Percentiles rank a stretch among this genome's conserved stretches.
Evolutionary conservation across 2,329 filamentous ascomycete genomes (phyloP).

Genomic region (Arthroderma uncinatum): DNA sequence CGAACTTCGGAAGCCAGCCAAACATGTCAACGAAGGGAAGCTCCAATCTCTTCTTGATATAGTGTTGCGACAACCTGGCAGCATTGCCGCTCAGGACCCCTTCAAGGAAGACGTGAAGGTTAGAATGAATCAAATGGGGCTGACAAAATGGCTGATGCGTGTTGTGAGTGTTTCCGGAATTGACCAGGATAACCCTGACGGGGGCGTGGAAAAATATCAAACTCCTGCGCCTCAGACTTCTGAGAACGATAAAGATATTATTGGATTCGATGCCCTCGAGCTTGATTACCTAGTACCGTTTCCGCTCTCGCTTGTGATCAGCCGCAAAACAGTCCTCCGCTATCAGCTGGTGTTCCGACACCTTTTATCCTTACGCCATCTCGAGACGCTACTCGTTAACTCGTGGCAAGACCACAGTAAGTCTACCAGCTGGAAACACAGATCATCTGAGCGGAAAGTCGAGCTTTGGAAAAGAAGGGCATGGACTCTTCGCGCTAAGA

Average conservation of each 20-base stretch:
- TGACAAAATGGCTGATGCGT: constrained; percentile 88
- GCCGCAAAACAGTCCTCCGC: constrained; percentile 88
- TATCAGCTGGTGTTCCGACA: constrained; percentile 96
- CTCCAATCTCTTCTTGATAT: constrained; percentile 92
- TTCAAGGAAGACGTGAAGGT: constrained; percentile 99
- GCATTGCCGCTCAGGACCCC: constrained; percentile 81
- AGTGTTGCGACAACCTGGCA: constrained; percentile 90
- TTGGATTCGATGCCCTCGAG: constrained; percentile 83
- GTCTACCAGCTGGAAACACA: constrained; percentile 69
- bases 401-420: constrained; percentile 88
- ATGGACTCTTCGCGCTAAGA: constrained; percentile 82
- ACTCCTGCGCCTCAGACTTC: constrained; percentile 55
- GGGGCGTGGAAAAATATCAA: constrained; percentile 57
- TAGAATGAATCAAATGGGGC: constrained; percentile 86
- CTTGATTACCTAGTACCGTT: constrained; percentile 93
- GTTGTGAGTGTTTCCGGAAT: constrained; percentile 95
- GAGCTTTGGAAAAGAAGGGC: constrained; percentile 89
- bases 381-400: constrained; percentile 74
- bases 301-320: constrained; percentile 87
- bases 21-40: constrained; percentile 81
- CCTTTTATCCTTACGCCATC: constrained; percentile 73
- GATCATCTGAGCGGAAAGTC: constrained; percentile 58
- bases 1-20: constrained; percentile 81
- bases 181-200: constrained; percentile 62
- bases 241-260: constrained; percentile 71